Evolutionary conservation across 2,329 filamentous ascomycete species (phyloP).

Genomic region (Chalara sp.): DNA sequence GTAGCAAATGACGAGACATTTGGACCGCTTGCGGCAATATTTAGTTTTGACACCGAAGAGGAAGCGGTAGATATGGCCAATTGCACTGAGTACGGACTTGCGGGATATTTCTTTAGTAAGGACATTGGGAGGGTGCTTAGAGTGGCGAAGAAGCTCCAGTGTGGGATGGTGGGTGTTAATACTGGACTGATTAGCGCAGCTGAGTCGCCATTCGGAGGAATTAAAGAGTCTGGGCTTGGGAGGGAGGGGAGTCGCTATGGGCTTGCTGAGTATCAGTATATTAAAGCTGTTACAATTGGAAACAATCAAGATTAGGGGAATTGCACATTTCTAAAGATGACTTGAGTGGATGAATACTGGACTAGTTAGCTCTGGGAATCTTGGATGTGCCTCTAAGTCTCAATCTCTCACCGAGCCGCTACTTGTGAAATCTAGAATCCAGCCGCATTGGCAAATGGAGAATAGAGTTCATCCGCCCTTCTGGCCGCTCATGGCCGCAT

Average conservation of each 20-base stretch:
- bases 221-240: constrained; percentile 47
- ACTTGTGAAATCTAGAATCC: no score
- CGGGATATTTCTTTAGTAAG: constrained; percentile 81
- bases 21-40: constrained; percentile 81
- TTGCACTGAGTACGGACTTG: constrained; percentile 71
- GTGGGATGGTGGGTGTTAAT: constrained; percentile 80
- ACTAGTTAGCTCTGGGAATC: no score
- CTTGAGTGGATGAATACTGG: no score
- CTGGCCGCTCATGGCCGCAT: no score
- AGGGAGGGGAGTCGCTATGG: constrained; percentile 44
- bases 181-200: constrained; percentile 52
- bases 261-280: constrained; percentile 42
- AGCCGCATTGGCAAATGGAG: no score
- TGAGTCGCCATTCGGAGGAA: constrained; percentile 45
- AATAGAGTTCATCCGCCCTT: no score
- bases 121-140: constrained; percentile 51
- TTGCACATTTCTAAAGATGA: no score
- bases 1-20: constrained; percentile 85
- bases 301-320: constrained; percentile 25
- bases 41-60: constrained; percentile 77
- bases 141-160: constrained; percentile 62
- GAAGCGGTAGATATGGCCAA: constrained; percentile 82
- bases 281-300: constrained; percentile 40
- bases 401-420: no score
- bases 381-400: no score